Percentiles rank a stretch among this genome's conserved stretches.
phyloP scores from a whole-genome alignment of 495 filamentous ascomycete genomes.

The Daldinia loculata region DNA sequence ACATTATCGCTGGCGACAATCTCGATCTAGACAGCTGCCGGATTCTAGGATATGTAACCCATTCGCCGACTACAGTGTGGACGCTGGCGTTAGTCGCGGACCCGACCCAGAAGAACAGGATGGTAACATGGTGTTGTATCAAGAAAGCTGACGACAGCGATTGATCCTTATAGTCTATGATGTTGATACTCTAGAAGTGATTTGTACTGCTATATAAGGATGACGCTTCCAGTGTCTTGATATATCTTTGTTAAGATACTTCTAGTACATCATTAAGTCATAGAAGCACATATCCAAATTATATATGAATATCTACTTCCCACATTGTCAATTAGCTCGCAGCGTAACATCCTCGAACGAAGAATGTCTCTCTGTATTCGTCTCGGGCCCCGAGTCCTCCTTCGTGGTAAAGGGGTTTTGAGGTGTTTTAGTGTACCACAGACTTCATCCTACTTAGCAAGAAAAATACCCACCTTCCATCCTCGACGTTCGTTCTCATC shows the following conservation, averaged over 20 bases:
- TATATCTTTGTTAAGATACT: background rate
- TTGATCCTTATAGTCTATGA: background rate
- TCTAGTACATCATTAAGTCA: background rate
- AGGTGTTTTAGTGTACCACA: background rate
- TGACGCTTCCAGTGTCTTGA: background rate
- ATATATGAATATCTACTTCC: background rate
- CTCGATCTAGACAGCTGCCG: background rate
- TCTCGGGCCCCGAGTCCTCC: background rate
- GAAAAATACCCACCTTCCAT: conserved; percentile 2
- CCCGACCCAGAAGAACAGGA: background rate
- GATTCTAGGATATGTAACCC: background rate
- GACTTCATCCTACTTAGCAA: background rate
- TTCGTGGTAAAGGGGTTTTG: background rate
- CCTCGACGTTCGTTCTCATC: background rate
- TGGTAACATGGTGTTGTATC: background rate
- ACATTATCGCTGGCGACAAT: background rate
- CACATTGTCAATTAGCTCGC: background rate
- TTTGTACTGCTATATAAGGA: background rate
- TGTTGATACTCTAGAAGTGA: background rate
- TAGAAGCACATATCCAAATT: background rate
- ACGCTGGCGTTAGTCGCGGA: conserved; percentile 6
- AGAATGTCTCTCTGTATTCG: conserved; percentile 7
- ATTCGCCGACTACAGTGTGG: background rate
- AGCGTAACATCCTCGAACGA: background rate
- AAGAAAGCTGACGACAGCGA: background rate